Conservation (phyloP, 768 basidiomycete genomes). For the Boletus coccyginus region DNA sequence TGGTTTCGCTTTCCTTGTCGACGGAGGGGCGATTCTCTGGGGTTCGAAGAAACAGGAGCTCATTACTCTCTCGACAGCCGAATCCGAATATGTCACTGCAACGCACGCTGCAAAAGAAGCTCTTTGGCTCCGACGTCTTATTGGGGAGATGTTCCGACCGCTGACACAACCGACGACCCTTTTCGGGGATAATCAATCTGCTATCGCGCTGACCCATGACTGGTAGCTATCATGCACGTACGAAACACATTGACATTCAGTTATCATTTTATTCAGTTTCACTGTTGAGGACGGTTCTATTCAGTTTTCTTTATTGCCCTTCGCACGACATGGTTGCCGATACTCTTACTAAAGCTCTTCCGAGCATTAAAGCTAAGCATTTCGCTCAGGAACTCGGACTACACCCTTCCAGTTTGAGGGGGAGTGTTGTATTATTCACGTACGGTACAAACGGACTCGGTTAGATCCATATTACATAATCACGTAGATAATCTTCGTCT, state of each 20-base stretch:
- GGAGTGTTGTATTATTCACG: background rate
- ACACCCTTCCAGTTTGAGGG: background rate
- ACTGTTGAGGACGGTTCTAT: background rate
- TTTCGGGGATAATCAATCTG: background rate
- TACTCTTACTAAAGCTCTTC: background rate
- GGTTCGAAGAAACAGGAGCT: no score
- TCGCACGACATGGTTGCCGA: background rate
- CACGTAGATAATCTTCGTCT: no score
- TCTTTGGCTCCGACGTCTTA: background rate
- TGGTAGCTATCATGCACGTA: background rate
- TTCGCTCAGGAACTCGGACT: background rate
- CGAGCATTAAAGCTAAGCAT: background rate
- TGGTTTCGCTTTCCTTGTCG: no score
- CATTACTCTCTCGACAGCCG: background rate
- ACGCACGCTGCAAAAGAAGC: background rate
- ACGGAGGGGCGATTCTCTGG: no score
- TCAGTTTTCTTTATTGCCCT: background rate
- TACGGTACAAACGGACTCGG: no score
- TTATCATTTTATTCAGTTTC: conserved; percentile 1
- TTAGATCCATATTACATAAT: no score
- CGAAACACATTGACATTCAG: background rate
- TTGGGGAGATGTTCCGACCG: no score
- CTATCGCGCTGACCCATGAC: background rate
- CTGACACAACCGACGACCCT: background rate
- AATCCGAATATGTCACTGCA: background rate